phyloP scores from a whole-genome alignment of 2,329 filamentous ascomycete genomes.

The Epichloe gansuensis region DNA sequence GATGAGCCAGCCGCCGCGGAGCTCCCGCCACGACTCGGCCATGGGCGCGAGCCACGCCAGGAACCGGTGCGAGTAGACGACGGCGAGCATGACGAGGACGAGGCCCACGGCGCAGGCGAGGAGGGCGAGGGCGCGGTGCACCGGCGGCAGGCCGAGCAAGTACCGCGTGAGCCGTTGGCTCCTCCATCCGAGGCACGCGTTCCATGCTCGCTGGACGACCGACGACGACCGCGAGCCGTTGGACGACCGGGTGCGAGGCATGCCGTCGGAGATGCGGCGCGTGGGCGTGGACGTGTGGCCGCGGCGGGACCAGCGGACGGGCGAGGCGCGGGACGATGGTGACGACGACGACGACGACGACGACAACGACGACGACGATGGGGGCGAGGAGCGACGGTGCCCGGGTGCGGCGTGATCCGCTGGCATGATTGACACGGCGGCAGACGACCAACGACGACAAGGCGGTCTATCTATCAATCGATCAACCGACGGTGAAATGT shows the following conservation, averaged over 20 bases:
- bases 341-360: neutral
- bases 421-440: too few relatives aligned
- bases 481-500: too few relatives aligned
- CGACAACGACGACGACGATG: neutral
- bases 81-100: constrained; percentile 51
- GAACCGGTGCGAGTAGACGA: constrained; percentile 69
- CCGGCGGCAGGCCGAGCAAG: constrained; percentile 42
- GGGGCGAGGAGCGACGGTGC: neutral
- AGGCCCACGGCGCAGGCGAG: constrained; percentile 36
- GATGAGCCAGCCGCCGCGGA: constrained; percentile 61
- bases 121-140: constrained; percentile 50
- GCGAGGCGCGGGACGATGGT: neutral
- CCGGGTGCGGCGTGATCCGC: neutral
- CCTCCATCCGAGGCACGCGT: constrained; percentile 25
- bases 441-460: too few relatives aligned
- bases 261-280: constrained; percentile 28
- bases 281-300: constrained; percentile 4
- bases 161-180: constrained; percentile 32
- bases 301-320: constrained; percentile 8
- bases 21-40: constrained; percentile 64
- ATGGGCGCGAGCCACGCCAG: constrained; percentile 63
- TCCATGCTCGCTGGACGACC: constrained; percentile 27
- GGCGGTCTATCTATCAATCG: too few relatives aligned
- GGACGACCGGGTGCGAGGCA: constrained; percentile 2
- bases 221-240: constrained; percentile 13